phyloP scores from a whole-genome alignment of 1,139 yeast genomes.

The Candida pseudocylindracea region DNA sequence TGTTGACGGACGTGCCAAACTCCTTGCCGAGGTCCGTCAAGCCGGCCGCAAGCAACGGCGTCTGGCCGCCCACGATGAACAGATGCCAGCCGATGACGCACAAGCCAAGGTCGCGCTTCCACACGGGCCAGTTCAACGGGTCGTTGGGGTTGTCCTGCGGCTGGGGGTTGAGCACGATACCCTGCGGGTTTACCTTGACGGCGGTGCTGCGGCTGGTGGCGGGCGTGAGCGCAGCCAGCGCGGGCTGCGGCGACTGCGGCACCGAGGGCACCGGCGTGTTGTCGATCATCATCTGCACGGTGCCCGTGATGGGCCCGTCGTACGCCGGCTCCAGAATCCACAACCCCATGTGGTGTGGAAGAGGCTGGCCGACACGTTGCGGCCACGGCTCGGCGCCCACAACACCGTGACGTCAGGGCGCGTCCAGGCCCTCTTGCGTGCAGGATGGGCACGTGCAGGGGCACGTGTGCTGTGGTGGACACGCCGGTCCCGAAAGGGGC shows the following conservation, averaged over 20 bases:
- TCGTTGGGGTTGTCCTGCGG: conserved; percentile 61
- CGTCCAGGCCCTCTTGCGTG: too few species aligned
- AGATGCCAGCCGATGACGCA: conserved; percentile 33
- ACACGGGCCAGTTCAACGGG: conserved; percentile 51
- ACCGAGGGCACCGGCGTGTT: conserved; percentile 2
- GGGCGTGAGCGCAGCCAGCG: conserved; percentile 1
- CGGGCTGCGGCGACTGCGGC: conserved; percentile 2
- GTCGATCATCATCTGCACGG: conserved; percentile 16
- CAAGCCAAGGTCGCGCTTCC: conserved; percentile 33
- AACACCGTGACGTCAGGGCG: too few species aligned
- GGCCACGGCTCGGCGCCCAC: too few species aligned
- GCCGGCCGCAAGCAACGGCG: conserved; percentile 40
- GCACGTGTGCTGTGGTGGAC: too few species aligned
- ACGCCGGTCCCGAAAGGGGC: too few species aligned
- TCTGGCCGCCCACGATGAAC: conserved; percentile 40
- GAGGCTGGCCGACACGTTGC: too few species aligned
- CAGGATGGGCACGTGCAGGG: too few species aligned
- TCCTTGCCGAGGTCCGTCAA: conserved; percentile 17
- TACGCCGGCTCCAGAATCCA: not conserved
- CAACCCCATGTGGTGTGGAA: too few species aligned
- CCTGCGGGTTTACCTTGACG: conserved; percentile 5
- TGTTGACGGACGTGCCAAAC: conserved; percentile 18
- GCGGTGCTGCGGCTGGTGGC: too few species aligned
- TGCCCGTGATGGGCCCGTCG: conserved; percentile 19
- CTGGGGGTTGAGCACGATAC: conserved; percentile 47